Conservation (phyloP, 768 basidiomycete genomes). For the Mycena polygramma region DNA sequence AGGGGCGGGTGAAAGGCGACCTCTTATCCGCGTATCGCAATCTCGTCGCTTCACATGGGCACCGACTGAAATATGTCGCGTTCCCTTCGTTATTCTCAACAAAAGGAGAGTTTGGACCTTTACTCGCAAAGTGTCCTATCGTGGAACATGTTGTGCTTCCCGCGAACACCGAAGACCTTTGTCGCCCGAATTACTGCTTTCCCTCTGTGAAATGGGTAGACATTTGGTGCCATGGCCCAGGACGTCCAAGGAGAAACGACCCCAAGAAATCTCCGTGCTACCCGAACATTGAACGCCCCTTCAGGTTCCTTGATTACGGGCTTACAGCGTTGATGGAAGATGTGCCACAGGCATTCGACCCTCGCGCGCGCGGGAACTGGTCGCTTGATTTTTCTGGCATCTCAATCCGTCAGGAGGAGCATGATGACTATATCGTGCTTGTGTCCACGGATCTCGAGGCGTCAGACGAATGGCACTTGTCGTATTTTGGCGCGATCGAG, state of each 20-base stretch:
- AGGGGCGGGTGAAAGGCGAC: not conserved
- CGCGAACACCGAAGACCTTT: not conserved
- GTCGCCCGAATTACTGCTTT: not conserved
- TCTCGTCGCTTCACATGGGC: not conserved
- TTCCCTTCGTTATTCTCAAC: not conserved
- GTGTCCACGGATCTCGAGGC: not conserved
- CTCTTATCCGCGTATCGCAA: not conserved
- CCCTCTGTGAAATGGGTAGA: not conserved
- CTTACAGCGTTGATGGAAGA: not conserved
- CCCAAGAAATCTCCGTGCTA: not conserved
- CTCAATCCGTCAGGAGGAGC: not conserved
- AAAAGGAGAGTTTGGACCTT: not conserved
- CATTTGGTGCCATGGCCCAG: not conserved
- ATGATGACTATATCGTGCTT: not conserved
- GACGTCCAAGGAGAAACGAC: not conserved
- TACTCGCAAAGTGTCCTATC: not conserved
- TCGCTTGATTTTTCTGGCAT: not conserved
- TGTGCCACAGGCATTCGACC: not conserved
- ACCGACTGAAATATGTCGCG: not conserved
- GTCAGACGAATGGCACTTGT: not conserved
- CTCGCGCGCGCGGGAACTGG: conserved; percentile 1
- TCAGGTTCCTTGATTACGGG: not conserved
- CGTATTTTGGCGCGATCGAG: not conserved
- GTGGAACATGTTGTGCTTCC: conserved; percentile 4
- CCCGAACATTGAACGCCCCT: not conserved